Percentiles rank a stretch among this genome's conserved stretches.
These are phyloP conservation scores for Inga leiocalycina DNA, from an alignment of 306 rosid genomes.

Conservation along the genomic window DNA sequence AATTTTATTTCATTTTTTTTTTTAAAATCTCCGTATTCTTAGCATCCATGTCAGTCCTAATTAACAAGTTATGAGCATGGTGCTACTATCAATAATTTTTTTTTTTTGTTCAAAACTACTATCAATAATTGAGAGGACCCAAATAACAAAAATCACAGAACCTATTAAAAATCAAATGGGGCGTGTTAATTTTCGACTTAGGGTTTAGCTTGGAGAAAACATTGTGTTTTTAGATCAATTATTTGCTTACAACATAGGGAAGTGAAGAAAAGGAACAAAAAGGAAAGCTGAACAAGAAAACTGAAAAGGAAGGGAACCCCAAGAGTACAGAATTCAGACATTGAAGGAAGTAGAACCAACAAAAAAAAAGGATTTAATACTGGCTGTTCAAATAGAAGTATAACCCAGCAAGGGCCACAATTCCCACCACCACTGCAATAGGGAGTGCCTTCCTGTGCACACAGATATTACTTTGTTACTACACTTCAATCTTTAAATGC, in stretches of 20 bases:
- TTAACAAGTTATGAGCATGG: too few relatives aligned
- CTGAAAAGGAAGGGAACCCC: constrained; percentile 1
- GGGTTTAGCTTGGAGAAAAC: background rate
- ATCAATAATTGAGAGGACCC: too few relatives aligned
- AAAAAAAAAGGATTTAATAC: constrained; percentile 11
- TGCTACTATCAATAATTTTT: too few relatives aligned
- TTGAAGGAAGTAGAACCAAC: constrained; percentile 1
- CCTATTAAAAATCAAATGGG: too few relatives aligned
- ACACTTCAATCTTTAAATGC: background rate
- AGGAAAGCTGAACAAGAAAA: constrained; percentile 17
- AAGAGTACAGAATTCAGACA: background rate
- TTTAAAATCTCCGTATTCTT: too few relatives aligned
- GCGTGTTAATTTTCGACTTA: too few relatives aligned
- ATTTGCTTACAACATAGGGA: background rate
- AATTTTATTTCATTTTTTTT: too few relatives aligned
- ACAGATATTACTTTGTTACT: background rate
- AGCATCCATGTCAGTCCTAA: too few relatives aligned
- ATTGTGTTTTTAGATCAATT: background rate
- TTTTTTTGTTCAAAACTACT: too few relatives aligned
- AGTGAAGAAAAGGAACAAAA: constrained; percentile 16
- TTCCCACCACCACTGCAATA: constrained; percentile 69
- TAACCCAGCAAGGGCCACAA: constrained; percentile 73
- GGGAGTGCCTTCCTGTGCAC: constrained; percentile 79
- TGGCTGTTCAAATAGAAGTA: constrained; percentile 71
- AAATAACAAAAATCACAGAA: too few relatives aligned